Percentiles rank a stretch among this genome's conserved stretches.
phyloP scores from a whole-genome alignment of 345 rosid genomes.

The Hibiscus trionum region DNA sequence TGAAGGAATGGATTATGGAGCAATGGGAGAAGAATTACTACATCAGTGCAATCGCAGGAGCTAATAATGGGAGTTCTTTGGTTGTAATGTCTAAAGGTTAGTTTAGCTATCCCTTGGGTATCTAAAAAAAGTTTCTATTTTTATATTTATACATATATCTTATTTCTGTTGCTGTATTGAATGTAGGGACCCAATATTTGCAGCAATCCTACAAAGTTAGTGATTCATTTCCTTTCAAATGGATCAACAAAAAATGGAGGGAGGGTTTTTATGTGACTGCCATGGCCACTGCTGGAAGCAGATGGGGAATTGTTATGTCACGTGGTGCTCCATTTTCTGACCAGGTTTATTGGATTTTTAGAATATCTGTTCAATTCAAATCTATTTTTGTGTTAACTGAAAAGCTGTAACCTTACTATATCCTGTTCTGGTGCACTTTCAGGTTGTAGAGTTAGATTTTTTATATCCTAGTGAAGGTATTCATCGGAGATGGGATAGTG shows the following conservation, averaged over 20 bases:
- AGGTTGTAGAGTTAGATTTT: conserved; percentile 98
- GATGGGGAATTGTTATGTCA: conserved; percentile 98
- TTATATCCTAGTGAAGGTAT: conserved; percentile 98
- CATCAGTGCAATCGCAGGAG: conserved; percentile 93
- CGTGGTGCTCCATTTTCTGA: conserved; percentile 90
- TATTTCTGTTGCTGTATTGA: conserved; percentile 8
- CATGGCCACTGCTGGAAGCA: conserved; percentile 93
- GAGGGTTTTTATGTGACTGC: conserved; percentile 93
- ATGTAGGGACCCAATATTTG: conserved; percentile 77
- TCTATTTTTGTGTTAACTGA: not conserved
- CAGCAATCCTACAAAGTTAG: conserved; percentile 98
- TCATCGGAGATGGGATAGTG: conserved; percentile 91
- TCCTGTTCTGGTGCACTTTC: conserved; percentile 8
- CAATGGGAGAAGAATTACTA: conserved; percentile 96
- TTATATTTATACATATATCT: not conserved
- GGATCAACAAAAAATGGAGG: conserved; percentile 97
- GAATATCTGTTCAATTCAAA: conserved; percentile 3
- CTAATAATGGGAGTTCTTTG: conserved; percentile 74
- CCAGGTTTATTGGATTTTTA: conserved; percentile 44
- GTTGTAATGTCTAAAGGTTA: conserved; percentile 96
- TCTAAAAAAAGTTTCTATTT: not conserved
- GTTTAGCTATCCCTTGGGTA: conserved; percentile 13
- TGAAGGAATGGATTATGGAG: conserved; percentile 96
- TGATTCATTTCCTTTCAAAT: conserved; percentile 91
- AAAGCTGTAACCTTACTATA: not conserved